These are phyloP conservation scores for Platanus orientalis DNA, from an alignment of 164 flowering plant species.

Conservation along the genomic window DNA sequence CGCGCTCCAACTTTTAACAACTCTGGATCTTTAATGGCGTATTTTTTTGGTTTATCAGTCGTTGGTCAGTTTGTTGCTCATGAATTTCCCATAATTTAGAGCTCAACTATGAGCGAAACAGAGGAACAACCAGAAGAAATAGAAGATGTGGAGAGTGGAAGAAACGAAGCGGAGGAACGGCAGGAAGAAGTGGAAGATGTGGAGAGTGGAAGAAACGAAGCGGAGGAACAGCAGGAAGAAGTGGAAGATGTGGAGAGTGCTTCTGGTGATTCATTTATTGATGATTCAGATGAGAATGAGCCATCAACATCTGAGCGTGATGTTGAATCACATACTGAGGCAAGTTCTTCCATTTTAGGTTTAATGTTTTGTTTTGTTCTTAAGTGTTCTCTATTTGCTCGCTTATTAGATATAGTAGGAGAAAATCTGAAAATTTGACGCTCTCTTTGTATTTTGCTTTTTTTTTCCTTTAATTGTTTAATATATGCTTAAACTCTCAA, in stretches of 20 bases:
- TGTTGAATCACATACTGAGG: slow-evolving; percentile 38
- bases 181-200: slow-evolving; percentile 36
- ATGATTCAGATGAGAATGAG: slow-evolving; percentile 49
- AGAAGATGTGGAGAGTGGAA: too few relatives aligned
- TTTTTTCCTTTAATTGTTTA: too few relatives aligned
- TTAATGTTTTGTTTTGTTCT: neutral
- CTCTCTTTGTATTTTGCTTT: too few relatives aligned
- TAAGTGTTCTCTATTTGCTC: too few relatives aligned
- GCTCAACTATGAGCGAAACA: slow-evolving; percentile 18
- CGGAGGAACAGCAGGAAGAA: slow-evolving; percentile 36
- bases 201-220: slow-evolving; percentile 30
- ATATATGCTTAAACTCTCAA: too few relatives aligned
- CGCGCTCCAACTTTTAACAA: neutral
- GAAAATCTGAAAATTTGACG: too few relatives aligned
- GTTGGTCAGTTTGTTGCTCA: neutral
- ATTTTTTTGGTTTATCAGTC: neutral
- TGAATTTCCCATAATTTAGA: neutral
- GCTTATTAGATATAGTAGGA: neutral
- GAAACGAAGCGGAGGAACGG: too few relatives aligned
- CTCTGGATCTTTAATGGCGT: neutral
- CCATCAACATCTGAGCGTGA: slow-evolving; percentile 39
- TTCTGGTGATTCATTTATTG: slow-evolving; percentile 46
- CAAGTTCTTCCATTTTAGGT: slow-evolving; percentile 11
- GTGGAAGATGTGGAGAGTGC: slow-evolving; percentile 36
- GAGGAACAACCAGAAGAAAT: too few relatives aligned